These are phyloP conservation scores for Cinnamomum micranthum DNA, from an alignment of 164 flowering plant species.

Conservation along the genomic window DNA sequence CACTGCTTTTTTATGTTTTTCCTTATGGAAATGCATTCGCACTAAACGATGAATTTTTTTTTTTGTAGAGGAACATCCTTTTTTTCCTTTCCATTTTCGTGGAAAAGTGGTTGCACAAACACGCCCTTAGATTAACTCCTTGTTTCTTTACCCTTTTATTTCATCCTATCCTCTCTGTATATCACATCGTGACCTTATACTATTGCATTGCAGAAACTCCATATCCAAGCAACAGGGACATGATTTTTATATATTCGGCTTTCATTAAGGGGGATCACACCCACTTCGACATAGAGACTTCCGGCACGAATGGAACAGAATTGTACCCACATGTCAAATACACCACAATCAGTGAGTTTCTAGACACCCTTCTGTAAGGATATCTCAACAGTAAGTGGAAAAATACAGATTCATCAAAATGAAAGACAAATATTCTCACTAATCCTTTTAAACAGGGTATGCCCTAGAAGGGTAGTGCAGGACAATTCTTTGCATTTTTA, in stretches of 20 bases:
- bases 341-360: conserved; percentile 58
- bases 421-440: background rate
- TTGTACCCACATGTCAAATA: conserved; percentile 67
- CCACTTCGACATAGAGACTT: conserved; percentile 54
- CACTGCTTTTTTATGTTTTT: no score
- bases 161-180: background rate
- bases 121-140: background rate
- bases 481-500: background rate
- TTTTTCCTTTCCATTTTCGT: no score
- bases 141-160: background rate
- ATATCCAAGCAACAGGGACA: conserved; percentile 58
- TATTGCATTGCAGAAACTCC: conserved; percentile 53
- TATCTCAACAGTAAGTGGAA: background rate
- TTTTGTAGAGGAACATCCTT: no score
- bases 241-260: conserved; percentile 65
- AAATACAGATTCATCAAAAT: background rate
- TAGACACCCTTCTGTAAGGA: conserved; percentile 44
- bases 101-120: no score
- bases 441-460: no score
- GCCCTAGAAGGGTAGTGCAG: background rate
- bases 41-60: no score
- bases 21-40: no score
- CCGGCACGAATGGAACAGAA: conserved; percentile 58
- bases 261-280: conserved; percentile 86
- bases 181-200: background rate